phyloP scores from a whole-genome alignment of 208 protist genomes.

The Leptomonas seymouri region DNA sequence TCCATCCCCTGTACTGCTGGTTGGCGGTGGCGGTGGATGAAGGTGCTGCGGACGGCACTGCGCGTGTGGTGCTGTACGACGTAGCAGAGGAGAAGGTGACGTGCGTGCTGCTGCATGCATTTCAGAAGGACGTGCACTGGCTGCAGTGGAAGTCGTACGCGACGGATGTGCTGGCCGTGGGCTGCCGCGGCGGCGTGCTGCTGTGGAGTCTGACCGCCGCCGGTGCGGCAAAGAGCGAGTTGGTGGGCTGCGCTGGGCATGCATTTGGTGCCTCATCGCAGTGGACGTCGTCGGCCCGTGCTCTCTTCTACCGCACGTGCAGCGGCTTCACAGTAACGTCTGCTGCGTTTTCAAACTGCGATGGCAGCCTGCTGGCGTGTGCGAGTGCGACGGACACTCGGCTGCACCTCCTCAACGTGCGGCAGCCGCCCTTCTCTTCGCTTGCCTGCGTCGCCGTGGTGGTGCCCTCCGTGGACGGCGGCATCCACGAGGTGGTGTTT shows the following conservation, averaged over 20 bases:
- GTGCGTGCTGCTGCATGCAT: slow-evolving; percentile 71
- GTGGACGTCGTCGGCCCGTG: slow-evolving; percentile 32
- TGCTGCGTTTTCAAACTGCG: slow-evolving; percentile 51
- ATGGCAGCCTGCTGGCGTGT: slow-evolving; percentile 67
- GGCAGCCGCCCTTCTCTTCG: slow-evolving; percentile 31
- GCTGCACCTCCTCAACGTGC: slow-evolving; percentile 63
- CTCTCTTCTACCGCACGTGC: slow-evolving; percentile 69
- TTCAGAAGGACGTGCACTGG: slow-evolving; percentile 58
- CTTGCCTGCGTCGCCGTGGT: slow-evolving; percentile 21
- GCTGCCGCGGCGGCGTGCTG: slow-evolving; percentile 75
- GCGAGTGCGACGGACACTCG: slow-evolving; percentile 49
- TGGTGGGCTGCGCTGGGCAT: not conserved
- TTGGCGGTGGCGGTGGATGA: slow-evolving; percentile 76
- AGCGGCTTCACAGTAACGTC: slow-evolving; percentile 43
- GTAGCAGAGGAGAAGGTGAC: slow-evolving; percentile 35
- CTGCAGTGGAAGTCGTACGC: slow-evolving; percentile 79
- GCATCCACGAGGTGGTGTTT: slow-evolving; percentile 54
- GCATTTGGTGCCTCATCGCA: not conserved
- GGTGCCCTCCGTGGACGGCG: slow-evolving; percentile 59
- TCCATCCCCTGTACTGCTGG: slow-evolving; percentile 55
- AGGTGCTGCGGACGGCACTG: slow-evolving; percentile 31
- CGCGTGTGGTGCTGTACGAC: slow-evolving; percentile 72
- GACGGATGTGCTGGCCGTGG: slow-evolving; percentile 71
- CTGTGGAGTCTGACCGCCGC: slow-evolving; percentile 57
- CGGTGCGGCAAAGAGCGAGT: not conserved